phyloP scores from a whole-genome alignment of 768 basidiomycete genomes.

The Auriculariales sp. region DNA sequence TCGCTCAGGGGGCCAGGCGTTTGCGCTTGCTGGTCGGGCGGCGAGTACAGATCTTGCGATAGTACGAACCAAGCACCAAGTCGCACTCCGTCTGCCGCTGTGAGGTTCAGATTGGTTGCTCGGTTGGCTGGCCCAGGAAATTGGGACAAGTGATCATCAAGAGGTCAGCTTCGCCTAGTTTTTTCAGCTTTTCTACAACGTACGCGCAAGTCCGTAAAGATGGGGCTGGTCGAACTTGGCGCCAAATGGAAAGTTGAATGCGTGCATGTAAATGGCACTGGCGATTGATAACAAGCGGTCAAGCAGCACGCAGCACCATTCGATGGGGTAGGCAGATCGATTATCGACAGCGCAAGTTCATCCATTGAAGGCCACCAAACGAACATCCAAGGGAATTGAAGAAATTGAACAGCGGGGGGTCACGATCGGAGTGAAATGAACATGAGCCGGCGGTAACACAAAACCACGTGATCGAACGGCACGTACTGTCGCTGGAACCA shows the following conservation, averaged over 20 bases:
- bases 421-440: conserved; percentile 4
- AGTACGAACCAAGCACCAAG: conserved; percentile 82
- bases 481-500: conserved; percentile 58
- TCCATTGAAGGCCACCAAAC: no score
- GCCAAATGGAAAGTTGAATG: conserved; percentile 43
- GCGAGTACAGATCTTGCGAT: conserved; percentile 48
- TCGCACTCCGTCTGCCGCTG: conserved; percentile 60
- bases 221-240: conserved; percentile 58
- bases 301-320: no score
- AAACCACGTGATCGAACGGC: not conserved
- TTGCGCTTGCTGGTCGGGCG: no score
- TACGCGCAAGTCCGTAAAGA: conserved; percentile 70
- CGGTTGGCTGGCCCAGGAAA: conserved; percentile 43
- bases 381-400: no score
- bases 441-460: not conserved
- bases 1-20: conserved; percentile 20
- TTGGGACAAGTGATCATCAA: not conserved
- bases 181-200: conserved; percentile 33
- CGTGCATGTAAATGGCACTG: conserved; percentile 52
- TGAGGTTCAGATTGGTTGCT: conserved; percentile 53
- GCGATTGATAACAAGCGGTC: no score
- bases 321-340: no score
- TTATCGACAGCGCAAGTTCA: no score
- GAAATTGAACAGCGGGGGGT: conserved; percentile 6
- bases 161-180: conserved; percentile 21